Conservation (phyloP, 352 stramenopile species). For the Phytophthora tubulina region DNA sequence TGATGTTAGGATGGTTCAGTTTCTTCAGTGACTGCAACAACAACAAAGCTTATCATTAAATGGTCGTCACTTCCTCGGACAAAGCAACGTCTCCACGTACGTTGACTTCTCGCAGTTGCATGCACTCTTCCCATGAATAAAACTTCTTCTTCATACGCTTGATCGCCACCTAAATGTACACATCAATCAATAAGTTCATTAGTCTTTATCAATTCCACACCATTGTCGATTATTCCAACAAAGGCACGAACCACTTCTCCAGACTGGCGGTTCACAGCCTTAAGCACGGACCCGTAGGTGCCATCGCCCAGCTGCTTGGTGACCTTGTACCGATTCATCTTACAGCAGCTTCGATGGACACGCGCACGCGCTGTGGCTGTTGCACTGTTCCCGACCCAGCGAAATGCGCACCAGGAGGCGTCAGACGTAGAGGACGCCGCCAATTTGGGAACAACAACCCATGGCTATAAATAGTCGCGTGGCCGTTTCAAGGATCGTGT, state of each 20-base stretch:
- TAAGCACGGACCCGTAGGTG: slow-evolving; percentile 96
- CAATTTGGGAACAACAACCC: slow-evolving; percentile 14
- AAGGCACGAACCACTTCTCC: slow-evolving; percentile 88
- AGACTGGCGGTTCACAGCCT: slow-evolving; percentile 94
- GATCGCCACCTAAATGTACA: slow-evolving; percentile 83
- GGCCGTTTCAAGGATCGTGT: slow-evolving; percentile 31
- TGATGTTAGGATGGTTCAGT: slow-evolving; percentile 97
- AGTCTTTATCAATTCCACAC: not conserved
- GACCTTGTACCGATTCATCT: slow-evolving; percentile 95
- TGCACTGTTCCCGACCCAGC: slow-evolving; percentile 30
- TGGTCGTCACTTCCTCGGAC: not conserved
- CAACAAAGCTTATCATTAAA: slow-evolving; percentile 4
- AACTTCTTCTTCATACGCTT: slow-evolving; percentile 99
- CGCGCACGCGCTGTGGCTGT: slow-evolving; percentile 17
- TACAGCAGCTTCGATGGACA: not conserved
- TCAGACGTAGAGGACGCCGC: slow-evolving; percentile 29
- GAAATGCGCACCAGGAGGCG: slow-evolving; percentile 25
- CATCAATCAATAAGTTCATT: not conserved
- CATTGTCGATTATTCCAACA: not conserved
- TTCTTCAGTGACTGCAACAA: slow-evolving; percentile 91
- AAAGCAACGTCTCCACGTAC: slow-evolving; percentile 49
- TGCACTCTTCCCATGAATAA: slow-evolving; percentile 96
- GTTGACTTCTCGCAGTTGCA: slow-evolving; percentile 97
- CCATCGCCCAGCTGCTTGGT: slow-evolving; percentile 96
- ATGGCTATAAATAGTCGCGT: slow-evolving; percentile 31